These are phyloP conservation scores for Ormosia emarginata DNA, from an alignment of 306 rosid species.

Conservation along the genomic window DNA sequence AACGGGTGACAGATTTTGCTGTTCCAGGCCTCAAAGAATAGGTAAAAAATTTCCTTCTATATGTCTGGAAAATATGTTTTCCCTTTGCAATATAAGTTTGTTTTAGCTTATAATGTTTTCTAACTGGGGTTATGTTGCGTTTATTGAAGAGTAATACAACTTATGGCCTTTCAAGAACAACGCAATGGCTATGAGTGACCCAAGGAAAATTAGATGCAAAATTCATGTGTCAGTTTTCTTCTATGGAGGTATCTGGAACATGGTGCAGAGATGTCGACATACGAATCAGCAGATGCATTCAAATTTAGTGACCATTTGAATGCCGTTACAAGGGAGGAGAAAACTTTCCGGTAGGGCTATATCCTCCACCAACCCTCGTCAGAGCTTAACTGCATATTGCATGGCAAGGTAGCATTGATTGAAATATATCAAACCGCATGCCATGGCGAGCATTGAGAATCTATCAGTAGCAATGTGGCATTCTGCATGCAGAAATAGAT, in stretches of 20 bases:
- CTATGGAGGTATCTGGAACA: background rate
- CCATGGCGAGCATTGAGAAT: background rate
- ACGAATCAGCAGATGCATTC: background rate
- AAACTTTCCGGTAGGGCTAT: background rate
- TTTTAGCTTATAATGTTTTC: background rate
- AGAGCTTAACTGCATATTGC: constrained; percentile 4
- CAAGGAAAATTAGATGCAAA: background rate
- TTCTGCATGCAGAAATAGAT: constrained; percentile 14
- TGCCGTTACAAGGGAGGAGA: background rate
- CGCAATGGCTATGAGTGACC: background rate
- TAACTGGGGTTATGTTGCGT: background rate
- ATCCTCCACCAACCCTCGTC: background rate
- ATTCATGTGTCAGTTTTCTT: background rate
- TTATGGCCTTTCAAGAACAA: background rate
- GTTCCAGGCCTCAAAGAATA: background rate
- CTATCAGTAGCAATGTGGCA: background rate
- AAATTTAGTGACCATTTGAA: background rate
- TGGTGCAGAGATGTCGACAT: background rate
- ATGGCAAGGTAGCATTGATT: background rate
- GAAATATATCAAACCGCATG: background rate
- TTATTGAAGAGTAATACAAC: background rate
- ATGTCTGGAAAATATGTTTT: background rate
- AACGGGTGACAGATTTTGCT: background rate
- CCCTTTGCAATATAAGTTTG: background rate
- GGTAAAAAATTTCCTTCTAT: background rate